phyloP scores from a whole-genome alignment of 2,329 filamentous ascomycete genomes.

The Colletotrichum karsti region DNA sequence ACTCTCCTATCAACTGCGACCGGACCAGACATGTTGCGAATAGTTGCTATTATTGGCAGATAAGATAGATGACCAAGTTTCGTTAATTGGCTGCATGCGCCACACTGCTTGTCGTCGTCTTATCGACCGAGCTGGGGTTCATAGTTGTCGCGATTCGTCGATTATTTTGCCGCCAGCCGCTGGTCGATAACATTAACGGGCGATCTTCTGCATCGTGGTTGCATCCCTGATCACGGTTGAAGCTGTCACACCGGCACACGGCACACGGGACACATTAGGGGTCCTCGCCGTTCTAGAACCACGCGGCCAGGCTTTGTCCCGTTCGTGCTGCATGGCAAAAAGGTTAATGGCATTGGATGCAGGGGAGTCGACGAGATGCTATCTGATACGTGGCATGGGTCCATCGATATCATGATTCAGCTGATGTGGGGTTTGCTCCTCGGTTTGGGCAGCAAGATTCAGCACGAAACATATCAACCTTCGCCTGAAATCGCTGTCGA shows the following conservation, averaged over 20 bases:
- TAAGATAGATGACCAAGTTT: neutral
- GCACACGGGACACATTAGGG: neutral
- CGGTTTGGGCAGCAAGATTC: neutral
- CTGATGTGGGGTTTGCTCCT: neutral
- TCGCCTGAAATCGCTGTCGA: neutral
- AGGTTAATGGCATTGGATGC: neutral
- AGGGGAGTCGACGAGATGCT: neutral
- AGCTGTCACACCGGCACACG: constrained; percentile 8
- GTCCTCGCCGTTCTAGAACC: constrained; percentile 7
- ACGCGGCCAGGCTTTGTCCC: neutral
- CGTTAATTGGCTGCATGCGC: neutral
- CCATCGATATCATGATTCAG: neutral
- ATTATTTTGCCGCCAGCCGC: neutral
- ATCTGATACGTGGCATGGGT: neutral
- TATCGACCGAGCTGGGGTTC: neutral
- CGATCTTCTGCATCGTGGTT: neutral
- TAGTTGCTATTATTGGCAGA: neutral
- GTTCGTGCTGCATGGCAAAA: neutral
- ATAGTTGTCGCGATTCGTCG: neutral
- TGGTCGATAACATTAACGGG: neutral
- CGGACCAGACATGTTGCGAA: neutral
- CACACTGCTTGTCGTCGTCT: neutral
- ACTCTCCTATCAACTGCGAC: neutral
- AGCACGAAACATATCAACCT: neutral
- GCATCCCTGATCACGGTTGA: neutral